phyloP scores from a whole-genome alignment of 768 basidiomycete species.

The Phylloporus rhodoxanthus region DNA sequence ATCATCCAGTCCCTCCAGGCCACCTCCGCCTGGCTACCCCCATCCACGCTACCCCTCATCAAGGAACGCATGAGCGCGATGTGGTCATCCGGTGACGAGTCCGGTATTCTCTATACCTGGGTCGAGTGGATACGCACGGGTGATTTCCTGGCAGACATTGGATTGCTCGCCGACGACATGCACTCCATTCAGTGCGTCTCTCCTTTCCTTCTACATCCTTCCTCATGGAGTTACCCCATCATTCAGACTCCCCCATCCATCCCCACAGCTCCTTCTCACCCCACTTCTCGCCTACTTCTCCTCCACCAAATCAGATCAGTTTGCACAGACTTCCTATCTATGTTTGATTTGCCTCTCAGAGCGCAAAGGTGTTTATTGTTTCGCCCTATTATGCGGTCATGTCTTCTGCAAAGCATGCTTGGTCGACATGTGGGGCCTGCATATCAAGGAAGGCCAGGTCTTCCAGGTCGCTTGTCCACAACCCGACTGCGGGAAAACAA shows the following conservation, averaged over 20 bases:
- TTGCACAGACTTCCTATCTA: constrained; percentile 57
- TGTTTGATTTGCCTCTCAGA: constrained; percentile 75
- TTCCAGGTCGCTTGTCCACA: constrained; percentile 77
- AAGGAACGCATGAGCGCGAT: constrained; percentile 40
- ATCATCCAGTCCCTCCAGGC: constrained; percentile 49
- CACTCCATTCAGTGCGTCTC: constrained; percentile 26
- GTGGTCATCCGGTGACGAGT: constrained; percentile 47
- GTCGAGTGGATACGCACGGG: constrained; percentile 66
- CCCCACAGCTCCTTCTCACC: constrained; percentile 47
- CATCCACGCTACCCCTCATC: constrained; percentile 28
- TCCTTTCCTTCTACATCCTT: constrained; percentile 26
- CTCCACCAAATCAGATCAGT: constrained; percentile 43
- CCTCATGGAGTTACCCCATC: constrained; percentile 10
- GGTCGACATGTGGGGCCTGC: constrained; percentile 74
- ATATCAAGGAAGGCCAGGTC: constrained; percentile 75
- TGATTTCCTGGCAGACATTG: constrained; percentile 50
- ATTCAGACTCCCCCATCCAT: constrained; percentile 44
- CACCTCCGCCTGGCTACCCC: constrained; percentile 55
- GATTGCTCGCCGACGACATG: constrained; percentile 32
- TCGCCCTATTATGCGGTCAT: constrained; percentile 66
- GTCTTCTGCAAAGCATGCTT: constrained; percentile 83
- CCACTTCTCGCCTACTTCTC: constrained; percentile 47
- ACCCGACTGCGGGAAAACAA: constrained; percentile 62
- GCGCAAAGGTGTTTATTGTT: constrained; percentile 69
- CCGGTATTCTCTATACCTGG: constrained; percentile 63